Conservation (phyloP, 2,329 filamentous ascomycete species). For the Neobulgaria alba region DNA sequence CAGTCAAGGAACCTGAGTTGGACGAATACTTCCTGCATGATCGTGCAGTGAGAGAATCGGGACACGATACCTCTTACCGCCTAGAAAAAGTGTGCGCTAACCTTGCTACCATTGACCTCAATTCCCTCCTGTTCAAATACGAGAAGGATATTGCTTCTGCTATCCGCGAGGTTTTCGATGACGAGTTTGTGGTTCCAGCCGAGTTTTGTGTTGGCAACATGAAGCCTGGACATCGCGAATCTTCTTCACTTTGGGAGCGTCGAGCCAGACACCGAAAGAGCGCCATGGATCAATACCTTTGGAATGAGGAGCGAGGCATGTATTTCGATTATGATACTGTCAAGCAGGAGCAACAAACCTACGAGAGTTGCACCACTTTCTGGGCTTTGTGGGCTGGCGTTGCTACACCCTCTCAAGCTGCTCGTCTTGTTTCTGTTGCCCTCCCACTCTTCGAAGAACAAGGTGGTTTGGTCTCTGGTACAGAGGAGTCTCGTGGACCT, state of each 20-base stretch:
- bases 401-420: slow-evolving; percentile 78
- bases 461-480: slow-evolving; percentile 83
- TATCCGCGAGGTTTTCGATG: slow-evolving; percentile 76
- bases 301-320: slow-evolving; percentile 88
- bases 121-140: slow-evolving; percentile 93
- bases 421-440: slow-evolving; percentile 68
- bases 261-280: slow-evolving; percentile 76
- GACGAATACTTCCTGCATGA: slow-evolving; percentile 97
- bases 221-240: slow-evolving; percentile 62
- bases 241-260: slow-evolving; percentile 83
- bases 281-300: slow-evolving; percentile 85
- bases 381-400: slow-evolving; percentile 97
- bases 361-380: slow-evolving; percentile 89
- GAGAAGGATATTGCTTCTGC: slow-evolving; percentile 85
- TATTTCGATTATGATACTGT: slow-evolving; percentile 95
- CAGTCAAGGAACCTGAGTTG: slow-evolving; percentile 74
- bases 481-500: slow-evolving; percentile 75
- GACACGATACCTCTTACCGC: slow-evolving; percentile 92
- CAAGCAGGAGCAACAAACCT: slow-evolving; percentile 69
- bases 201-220: slow-evolving; percentile 70
- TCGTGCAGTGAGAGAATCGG: slow-evolving; percentile 88
- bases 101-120: slow-evolving; percentile 87
- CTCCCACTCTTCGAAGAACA: slow-evolving; percentile 82
- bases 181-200: slow-evolving; percentile 70
- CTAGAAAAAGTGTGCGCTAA: slow-evolving; percentile 82